Evolutionary conservation across 1,284 basidiomycete species (phyloP), one percentile per base, ranked within the genome.

Genomic region (Marasmius fiardii): DNA sequence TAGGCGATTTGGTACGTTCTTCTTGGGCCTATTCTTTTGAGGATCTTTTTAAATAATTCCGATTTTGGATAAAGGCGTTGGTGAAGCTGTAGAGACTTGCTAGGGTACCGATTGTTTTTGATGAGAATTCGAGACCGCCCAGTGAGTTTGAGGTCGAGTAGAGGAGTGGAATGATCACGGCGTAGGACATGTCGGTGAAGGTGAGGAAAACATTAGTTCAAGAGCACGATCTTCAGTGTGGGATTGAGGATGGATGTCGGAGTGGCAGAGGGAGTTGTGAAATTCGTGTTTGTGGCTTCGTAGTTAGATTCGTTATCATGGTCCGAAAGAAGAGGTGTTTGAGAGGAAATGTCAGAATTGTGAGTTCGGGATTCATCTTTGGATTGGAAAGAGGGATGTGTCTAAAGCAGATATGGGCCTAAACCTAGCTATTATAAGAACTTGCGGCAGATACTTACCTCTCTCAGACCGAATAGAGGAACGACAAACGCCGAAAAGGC

Each of bases 401-500:
- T 58, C 56, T 58, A 28, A 28, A 39, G 24, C 41, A 39, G 26
- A 31, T 18, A 21, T 55, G 10, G 50, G 53, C 26, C 20, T 7
- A n/a, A 39, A n/a, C n/a, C n/a, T n/a, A n/a, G n/a, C n/a, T n/a
- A n/a, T n/a, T n/a, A n/a, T n/a, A n/a, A n/a, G n/a, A n/a, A n/a
- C n/a, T n/a, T n/a, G n/a, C n/a, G n/a, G n/a, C n/a, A n/a, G n/a
- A n/a, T n/a, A 28, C 56, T 2, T 51, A 57, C 75, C 68, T 77
- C 75, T 58, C 69, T 67, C 12, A 76, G 60, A 14, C 64, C 57
- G 6, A 69, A 6, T 1, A 66, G 60, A 1, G 64, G 62, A 12
- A 72, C 41, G 1, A 70, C 31, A 58, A 67, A 73, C n/a, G 68
- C 62, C 6, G 56, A 37, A 18, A 71, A 58, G 0, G 70, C 61